phyloP scores from a whole-genome alignment of 768 basidiomycete genomes.

The Mycena sanguinolenta region DNA sequence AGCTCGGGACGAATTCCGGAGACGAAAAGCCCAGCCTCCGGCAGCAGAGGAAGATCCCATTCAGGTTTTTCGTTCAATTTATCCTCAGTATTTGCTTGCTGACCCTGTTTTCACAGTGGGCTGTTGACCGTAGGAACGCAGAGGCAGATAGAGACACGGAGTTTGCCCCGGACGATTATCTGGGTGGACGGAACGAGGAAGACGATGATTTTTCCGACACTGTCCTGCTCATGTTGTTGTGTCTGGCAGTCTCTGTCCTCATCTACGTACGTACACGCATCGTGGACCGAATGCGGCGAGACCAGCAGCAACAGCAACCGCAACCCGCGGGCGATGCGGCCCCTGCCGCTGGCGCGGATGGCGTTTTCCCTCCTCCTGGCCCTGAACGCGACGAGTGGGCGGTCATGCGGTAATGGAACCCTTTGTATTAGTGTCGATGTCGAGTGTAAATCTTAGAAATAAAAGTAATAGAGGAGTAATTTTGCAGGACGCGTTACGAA shows the following conservation, averaged over 20 bases:
- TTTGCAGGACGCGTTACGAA: background rate
- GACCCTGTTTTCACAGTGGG: conserved; percentile 66
- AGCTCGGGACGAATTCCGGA: conserved; percentile 82
- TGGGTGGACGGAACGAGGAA: conserved; percentile 79
- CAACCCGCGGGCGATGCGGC: conserved; percentile 48
- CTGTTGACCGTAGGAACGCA: conserved; percentile 77
- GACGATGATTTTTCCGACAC: conserved; percentile 85
- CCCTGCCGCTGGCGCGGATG: conserved; percentile 52
- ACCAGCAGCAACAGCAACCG: conserved; percentile 63
- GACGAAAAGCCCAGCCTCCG: conserved; percentile 59
- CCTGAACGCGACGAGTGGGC: conserved; percentile 78
- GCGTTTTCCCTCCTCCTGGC: conserved; percentile 72
- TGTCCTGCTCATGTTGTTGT: conserved; percentile 80
- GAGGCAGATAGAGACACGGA: conserved; percentile 82
- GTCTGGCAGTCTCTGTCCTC: conserved; percentile 78
- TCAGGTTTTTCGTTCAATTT: conserved; percentile 59
- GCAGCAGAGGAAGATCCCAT: conserved; percentile 74
- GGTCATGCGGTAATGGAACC: conserved; percentile 61
- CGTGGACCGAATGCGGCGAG: conserved; percentile 77
- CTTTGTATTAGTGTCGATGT: conserved; percentile 28
- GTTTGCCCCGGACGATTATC: conserved; percentile 87
- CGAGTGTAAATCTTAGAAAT: conserved; percentile 25
- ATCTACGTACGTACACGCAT: conserved; percentile 86
- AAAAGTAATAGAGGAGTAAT: conserved; percentile 24
- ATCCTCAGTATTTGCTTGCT: background rate